A percentile compares a stretch with the other conserved stretches of the same genome.
Conservation (phyloP, 208 protist genomes). For the Crithidia acanthocephali region DNA sequence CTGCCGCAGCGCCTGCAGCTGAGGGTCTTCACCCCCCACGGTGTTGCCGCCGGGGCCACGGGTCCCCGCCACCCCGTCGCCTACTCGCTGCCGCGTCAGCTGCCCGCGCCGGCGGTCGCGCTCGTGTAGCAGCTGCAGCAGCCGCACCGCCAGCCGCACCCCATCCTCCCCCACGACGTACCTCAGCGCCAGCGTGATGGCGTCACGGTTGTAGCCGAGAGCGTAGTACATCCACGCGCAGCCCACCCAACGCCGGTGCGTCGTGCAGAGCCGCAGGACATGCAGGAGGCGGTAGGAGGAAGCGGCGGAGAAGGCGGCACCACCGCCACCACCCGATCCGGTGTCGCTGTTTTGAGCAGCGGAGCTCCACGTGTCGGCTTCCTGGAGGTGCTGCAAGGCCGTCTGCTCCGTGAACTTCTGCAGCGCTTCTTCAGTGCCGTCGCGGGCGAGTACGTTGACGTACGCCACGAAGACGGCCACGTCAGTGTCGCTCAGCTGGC, state of each 20-base stretch:
- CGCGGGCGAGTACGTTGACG: conserved; percentile 12
- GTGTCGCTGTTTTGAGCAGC: no score
- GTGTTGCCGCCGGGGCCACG: not conserved
- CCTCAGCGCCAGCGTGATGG: conserved; percentile 15
- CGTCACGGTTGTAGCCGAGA: conserved; percentile 33
- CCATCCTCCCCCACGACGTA: conserved; percentile 11
- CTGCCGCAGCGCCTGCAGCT: conserved; percentile 11
- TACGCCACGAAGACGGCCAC: conserved; percentile 16
- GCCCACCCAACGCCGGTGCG: conserved; percentile 17
- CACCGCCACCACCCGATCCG: no score
- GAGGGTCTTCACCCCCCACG: not conserved
- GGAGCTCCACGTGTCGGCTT: not conserved
- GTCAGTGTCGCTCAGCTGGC: not conserved
- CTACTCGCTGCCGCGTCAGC: not conserved
- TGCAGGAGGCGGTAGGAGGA: conserved; percentile 10
- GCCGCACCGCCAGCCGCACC: conserved; percentile 26
- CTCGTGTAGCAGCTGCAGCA: conserved; percentile 23
- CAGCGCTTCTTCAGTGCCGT: conserved; percentile 13
- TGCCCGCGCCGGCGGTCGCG: conserved; percentile 11
- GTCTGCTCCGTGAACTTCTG: conserved; percentile 8
- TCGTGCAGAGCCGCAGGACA: conserved; percentile 16
- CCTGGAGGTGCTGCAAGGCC: not conserved
- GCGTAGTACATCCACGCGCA: conserved; percentile 46
- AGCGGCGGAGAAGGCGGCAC: not conserved
- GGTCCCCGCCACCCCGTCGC: not conserved